Conservation (phyloP, 1,139 yeast species). For the Ashbya aceris region DNA sequence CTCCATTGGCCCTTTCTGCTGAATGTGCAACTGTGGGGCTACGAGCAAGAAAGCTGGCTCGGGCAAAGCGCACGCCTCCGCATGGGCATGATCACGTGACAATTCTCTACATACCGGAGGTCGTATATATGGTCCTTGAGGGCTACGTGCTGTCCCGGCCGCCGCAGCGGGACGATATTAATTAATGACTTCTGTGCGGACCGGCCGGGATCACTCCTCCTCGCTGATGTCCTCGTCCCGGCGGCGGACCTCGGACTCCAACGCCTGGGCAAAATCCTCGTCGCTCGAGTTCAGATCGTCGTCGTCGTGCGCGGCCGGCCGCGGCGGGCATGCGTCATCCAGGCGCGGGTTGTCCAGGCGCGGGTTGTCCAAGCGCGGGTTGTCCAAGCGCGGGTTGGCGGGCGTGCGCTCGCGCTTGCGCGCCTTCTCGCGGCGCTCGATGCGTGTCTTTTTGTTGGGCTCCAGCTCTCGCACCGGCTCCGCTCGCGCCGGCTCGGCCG, state of each 20-base stretch:
- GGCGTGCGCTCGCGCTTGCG: conserved; percentile 4
- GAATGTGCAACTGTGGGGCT: too few species aligned
- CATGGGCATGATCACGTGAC: too few species aligned
- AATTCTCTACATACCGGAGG: too few species aligned
- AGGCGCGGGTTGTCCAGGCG: conserved; percentile 8
- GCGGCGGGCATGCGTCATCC: conserved; percentile 8
- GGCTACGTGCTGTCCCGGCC: too few species aligned
- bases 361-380: neutral
- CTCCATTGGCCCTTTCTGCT: too few species aligned
- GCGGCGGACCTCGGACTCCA: conserved; percentile 27
- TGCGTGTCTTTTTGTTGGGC: conserved; percentile 1
- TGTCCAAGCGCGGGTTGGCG: conserved; percentile 4
- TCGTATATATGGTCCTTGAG: too few species aligned
- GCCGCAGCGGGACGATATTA: too few species aligned
- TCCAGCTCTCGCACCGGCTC: conserved; percentile 3
- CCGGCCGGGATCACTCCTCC: conserved; percentile 15
- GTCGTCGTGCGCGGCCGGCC: conserved; percentile 8
- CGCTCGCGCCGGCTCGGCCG: conserved; percentile 1
- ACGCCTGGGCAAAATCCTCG: conserved; percentile 26
- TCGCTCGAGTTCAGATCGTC: conserved; percentile 21
- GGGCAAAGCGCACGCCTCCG: too few species aligned
- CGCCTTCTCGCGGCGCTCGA: conserved; percentile 8
- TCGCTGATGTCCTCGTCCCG: conserved; percentile 24
- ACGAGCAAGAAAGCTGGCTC: too few species aligned
- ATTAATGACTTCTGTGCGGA: too few species aligned